Conservation (phyloP, 164 flowering plant genomes). For the Dillenia turbinata region DNA sequence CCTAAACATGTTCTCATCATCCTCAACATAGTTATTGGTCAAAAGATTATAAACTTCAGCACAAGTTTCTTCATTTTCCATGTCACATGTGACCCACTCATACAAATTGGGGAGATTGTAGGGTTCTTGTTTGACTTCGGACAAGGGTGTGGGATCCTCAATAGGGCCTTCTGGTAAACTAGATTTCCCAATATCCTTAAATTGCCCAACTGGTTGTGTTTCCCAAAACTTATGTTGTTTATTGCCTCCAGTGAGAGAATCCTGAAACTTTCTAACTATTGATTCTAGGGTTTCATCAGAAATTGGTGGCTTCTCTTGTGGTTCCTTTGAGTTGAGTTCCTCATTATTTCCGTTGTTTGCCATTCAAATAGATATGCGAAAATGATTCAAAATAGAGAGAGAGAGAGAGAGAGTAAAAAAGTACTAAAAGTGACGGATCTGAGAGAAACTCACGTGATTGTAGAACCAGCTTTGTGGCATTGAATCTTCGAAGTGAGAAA, state of each 20-base stretch:
- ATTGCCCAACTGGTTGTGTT: constrained; percentile 30
- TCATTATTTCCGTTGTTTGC: too few relatives aligned
- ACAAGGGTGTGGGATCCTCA: constrained; percentile 19
- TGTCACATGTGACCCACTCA: constrained; percentile 23
- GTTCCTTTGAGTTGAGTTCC: too few relatives aligned
- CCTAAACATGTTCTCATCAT: constrained; percentile 31
- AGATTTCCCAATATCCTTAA: constrained; percentile 21
- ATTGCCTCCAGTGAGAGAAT: constrained; percentile 8
- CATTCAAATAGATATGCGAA: too few relatives aligned
- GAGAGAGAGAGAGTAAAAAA: too few relatives aligned
- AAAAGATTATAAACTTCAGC: constrained; percentile 25
- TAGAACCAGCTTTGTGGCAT: too few relatives aligned
- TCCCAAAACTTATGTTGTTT: constrained; percentile 29
- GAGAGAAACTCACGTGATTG: too few relatives aligned
- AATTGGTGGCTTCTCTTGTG: too few relatives aligned
- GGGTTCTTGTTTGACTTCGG: constrained; percentile 29
- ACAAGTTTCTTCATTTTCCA: constrained; percentile 20
- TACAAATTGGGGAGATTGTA: constrained; percentile 19
- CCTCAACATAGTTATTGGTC: constrained; percentile 23
- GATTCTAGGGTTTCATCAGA: background rate
- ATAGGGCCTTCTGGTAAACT: constrained; percentile 23
- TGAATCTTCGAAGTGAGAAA: too few relatives aligned
- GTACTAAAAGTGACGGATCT: too few relatives aligned
- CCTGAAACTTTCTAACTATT: constrained; percentile 12
- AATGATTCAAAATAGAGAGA: too few relatives aligned